These are phyloP conservation scores for Entomortierella lignicola DNA, from an alignment of 192 early-diverging fungal species.

Conservation along the genomic window DNA sequence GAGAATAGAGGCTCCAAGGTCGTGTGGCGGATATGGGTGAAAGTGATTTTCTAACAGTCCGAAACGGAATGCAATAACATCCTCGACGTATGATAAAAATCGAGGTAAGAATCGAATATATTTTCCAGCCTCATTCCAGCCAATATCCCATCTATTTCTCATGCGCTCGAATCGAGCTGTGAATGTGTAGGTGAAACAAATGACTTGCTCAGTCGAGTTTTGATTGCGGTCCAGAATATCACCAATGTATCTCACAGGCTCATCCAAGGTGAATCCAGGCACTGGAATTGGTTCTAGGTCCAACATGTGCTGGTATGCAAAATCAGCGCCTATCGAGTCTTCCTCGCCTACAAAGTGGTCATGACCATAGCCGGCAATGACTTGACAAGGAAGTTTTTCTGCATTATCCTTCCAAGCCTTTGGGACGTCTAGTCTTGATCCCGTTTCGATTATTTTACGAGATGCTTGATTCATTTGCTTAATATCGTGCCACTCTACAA, in stretches of 20 bases:
- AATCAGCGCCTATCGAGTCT: constrained; percentile 44
- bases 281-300: constrained; percentile 24
- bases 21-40: constrained; percentile 25
- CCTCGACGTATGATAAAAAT: constrained; percentile 40
- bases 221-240: constrained; percentile 38
- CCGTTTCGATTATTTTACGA: constrained; percentile 6
- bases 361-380: constrained; percentile 34
- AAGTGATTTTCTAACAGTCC: constrained; percentile 9
- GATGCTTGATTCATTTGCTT: constrained; percentile 14
- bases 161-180: constrained; percentile 23
- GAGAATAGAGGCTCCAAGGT: constrained; percentile 37
- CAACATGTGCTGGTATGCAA: constrained; percentile 35
- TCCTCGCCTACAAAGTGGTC: constrained; percentile 32
- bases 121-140: constrained; percentile 19
- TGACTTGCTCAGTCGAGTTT: constrained; percentile 24
- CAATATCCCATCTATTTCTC: constrained; percentile 29
- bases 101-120: constrained; percentile 34
- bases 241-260: constrained; percentile 5
- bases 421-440: constrained; percentile 11
- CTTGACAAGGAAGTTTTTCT: constrained; percentile 28
- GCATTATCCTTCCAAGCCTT: neutral
- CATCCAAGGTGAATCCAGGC: constrained; percentile 8
- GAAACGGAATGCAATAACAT: constrained; percentile 36
- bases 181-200: constrained; percentile 43
- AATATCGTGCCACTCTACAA: constrained; percentile 35